Evolutionary conservation across 2,329 filamentous ascomycete species (phyloP), one percentile per base, ranked within the genome.

Genomic region (Tolypocladium endophyticum): DNA sequence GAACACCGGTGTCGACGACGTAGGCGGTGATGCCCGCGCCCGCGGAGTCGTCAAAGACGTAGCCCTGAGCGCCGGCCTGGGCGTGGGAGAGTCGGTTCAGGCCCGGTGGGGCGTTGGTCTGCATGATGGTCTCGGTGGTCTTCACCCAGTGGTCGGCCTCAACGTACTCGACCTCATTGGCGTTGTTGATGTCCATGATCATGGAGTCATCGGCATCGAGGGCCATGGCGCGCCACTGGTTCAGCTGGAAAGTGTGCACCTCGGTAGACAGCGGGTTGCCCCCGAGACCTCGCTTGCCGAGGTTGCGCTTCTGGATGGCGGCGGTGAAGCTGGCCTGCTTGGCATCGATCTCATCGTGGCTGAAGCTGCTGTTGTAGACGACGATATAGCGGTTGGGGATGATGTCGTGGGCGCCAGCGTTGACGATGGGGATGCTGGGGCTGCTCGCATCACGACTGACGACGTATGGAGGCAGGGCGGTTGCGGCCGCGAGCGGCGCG

Each of bases 1-100:
- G 73, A 68, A 88, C 82, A 64, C 86, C 86, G 7, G 85, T 87
- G 71, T 89, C 86, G 47, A 89, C 80, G 30, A 89, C 73, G 69
- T 84, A 89, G 35, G 79, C 80, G 28, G 81, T 86, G 64, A 83
- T 81, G n/a, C 80, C 81, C 63, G 77, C 60, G 38, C 82, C 83
- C 28, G 78, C 79, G 16, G 74, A 75, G 60, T 72, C 71, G 67
- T 85, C 81, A 62, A 83, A 85, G 57, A 79, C 64, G 67, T 75
- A 75, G 18, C 66, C 64, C 39, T 66, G 59, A 35, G 64, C 59
- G 47, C 71, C 74, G 23, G 71, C 62, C 16, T 67, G 56, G 30
- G 72, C 64, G 67, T 79, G 74, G 56, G 83, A 86, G 58, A 86
- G 65, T 47, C 83, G 81, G 52, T 76, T 73, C 33, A 86, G 75